Conservation (phyloP, 2,329 filamentous ascomycete species). For the Ceratocystiopsis sp. region DNA sequence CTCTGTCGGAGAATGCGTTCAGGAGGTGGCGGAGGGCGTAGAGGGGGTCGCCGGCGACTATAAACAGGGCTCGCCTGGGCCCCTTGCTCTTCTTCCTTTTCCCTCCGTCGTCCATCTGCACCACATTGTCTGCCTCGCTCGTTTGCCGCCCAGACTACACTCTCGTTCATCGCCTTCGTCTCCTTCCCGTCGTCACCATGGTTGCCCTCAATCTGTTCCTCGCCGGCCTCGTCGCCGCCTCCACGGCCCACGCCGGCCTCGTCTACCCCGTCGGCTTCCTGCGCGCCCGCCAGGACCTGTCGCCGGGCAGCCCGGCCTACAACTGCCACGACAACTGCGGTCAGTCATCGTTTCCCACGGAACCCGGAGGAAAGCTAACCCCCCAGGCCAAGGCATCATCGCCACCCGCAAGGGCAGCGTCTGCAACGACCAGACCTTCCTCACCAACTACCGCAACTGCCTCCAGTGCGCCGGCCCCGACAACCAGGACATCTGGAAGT, state of each 20-base stretch:
- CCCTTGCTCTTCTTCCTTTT: background rate
- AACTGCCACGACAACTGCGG: constrained; percentile 29
- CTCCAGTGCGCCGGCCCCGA: constrained; percentile 22
- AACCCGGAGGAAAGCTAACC: background rate
- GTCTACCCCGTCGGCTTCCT: constrained; percentile 1
- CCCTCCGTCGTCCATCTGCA: background rate
- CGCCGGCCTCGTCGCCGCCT: constrained; percentile 2
- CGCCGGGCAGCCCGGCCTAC: constrained; percentile 20
- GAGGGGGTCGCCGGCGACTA: too few relatives aligned
- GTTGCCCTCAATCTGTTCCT: constrained; percentile 5
- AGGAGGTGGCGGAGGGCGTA: too few relatives aligned
- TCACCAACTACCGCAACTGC: constrained; percentile 22
- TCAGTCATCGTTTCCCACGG: constrained; percentile 9
- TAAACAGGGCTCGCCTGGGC: too few relatives aligned
- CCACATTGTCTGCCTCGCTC: background rate
- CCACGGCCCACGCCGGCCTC: constrained; percentile 2
- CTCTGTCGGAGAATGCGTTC: too few relatives aligned
- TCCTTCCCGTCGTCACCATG: constrained; percentile 4
- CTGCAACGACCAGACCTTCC: constrained; percentile 21
- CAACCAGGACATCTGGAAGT: constrained; percentile 24
- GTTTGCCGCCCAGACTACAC: background rate
- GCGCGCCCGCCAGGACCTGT: constrained; percentile 16
- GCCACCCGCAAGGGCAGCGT: constrained; percentile 14
- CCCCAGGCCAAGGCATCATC: constrained; percentile 18
- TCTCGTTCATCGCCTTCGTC: background rate